phyloP scores from a whole-genome alignment of 2,329 filamentous ascomycete genomes.

The Metarhizium sp. region DNA sequence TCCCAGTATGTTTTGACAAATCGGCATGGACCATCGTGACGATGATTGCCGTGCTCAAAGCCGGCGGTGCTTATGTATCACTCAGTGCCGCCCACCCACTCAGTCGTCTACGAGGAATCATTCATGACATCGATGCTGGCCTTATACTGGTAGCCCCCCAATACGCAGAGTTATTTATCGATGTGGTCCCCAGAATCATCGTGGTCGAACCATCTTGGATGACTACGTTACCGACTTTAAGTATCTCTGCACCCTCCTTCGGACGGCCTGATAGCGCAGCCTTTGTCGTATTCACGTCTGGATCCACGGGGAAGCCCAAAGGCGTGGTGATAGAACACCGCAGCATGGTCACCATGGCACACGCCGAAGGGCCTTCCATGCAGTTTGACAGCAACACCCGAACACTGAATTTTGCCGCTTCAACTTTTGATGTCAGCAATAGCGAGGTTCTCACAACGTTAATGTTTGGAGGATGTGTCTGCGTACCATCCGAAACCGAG shows the following conservation, averaged over 20 bases:
- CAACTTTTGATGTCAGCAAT: neutral
- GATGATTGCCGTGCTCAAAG: slow-evolving; percentile 11
- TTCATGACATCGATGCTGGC: no score
- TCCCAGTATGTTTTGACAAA: slow-evolving; percentile 12
- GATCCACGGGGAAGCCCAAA: slow-evolving; percentile 5
- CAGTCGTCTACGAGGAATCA: slow-evolving; percentile 1
- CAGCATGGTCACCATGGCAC: neutral
- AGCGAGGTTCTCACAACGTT: slow-evolving; percentile 2
- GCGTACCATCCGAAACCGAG: slow-evolving; percentile 2
- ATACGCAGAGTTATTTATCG: neutral
- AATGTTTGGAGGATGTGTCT: slow-evolving; percentile 4
- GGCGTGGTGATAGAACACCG: slow-evolving; percentile 1
- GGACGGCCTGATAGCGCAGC: neutral
- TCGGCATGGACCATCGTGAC: slow-evolving; percentile 15
- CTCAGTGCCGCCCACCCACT: slow-evolving; percentile 5
- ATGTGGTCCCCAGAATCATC: neutral
- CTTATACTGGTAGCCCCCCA: neutral
- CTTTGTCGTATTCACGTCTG: slow-evolving; percentile 7
- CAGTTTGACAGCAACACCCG: neutral
- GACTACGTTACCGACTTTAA: neutral
- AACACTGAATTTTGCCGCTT: neutral
- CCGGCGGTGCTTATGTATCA: slow-evolving; percentile 8
- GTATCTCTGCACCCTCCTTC: neutral
- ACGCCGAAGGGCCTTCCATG: neutral
- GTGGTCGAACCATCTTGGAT: neutral